Evolutionary conservation across 2,329 filamentous ascomycete species (phyloP).

Genomic region (Sordariomycetes sp.): DNA sequence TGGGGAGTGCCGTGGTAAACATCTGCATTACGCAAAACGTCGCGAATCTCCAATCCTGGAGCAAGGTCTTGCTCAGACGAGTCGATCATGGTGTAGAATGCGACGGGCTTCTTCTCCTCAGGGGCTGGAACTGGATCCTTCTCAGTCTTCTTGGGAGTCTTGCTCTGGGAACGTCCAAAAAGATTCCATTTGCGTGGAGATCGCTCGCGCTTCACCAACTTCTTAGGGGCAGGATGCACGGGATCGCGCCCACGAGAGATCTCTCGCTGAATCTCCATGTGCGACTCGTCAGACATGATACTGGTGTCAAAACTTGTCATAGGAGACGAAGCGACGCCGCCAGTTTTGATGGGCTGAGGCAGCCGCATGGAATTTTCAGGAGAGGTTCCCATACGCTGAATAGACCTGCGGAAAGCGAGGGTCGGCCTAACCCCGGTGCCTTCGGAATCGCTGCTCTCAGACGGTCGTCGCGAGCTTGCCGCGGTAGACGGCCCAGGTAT

Average conservation of each 20-base stretch:
- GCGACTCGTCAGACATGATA: slow-evolving; percentile 48
- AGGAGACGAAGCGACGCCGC: slow-evolving; percentile 32
- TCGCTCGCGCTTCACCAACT: slow-evolving; percentile 43
- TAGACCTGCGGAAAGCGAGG: slow-evolving; percentile 44
- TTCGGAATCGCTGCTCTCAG: slow-evolving; percentile 49
- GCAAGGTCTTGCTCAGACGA: slow-evolving; percentile 45
- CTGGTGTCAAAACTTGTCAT: slow-evolving; percentile 49
- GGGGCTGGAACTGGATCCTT: slow-evolving; percentile 28
- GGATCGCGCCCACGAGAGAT: slow-evolving; percentile 18
- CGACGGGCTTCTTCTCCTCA: slow-evolving; percentile 40
- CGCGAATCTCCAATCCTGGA: slow-evolving; percentile 26
- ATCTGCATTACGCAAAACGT: slow-evolving; percentile 41
- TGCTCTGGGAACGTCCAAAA: slow-evolving; percentile 46
- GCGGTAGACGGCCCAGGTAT: slow-evolving; percentile 16
- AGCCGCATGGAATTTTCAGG: slow-evolving; percentile 35
- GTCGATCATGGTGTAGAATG: slow-evolving; percentile 55
- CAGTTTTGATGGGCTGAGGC: slow-evolving; percentile 44
- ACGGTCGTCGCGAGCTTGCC: slow-evolving; percentile 31
- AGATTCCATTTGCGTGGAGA: slow-evolving; percentile 56
- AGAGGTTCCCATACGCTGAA: slow-evolving; percentile 38
- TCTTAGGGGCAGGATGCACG: slow-evolving; percentile 32
- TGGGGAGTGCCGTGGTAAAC: slow-evolving; percentile 8
- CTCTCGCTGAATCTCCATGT: slow-evolving; percentile 28
- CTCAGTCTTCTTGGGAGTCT: slow-evolving; percentile 27
- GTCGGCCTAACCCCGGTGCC: slow-evolving; percentile 36